These are phyloP conservation scores for Candida sanyaensis DNA, from an alignment of 1,139 yeast genomes.

Conservation along the genomic window DNA sequence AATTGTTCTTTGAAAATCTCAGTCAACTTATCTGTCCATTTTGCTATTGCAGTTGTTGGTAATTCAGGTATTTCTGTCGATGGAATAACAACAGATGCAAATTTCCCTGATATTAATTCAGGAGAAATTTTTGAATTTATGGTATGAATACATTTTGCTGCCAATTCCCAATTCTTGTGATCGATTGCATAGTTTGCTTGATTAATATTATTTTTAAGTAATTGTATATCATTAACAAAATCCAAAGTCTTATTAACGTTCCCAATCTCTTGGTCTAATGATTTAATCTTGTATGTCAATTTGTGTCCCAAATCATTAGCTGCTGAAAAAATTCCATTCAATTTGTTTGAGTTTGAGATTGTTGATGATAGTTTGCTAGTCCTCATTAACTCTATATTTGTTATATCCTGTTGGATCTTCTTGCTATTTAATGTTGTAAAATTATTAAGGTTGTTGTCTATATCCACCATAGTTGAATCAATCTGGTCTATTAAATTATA, in stretches of 20 bases:
- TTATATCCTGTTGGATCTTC: conserved; percentile 37
- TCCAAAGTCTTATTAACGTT: conserved; percentile 65
- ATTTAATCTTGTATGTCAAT: conserved; percentile 68
- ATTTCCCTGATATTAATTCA: conserved; percentile 59
- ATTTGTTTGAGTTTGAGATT: conserved; percentile 42
- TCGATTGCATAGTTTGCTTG: conserved; percentile 72
- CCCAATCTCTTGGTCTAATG: conserved; percentile 69
- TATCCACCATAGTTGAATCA: conserved; percentile 13
- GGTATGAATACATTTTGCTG: conserved; percentile 62
- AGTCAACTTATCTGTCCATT: conserved; percentile 62
- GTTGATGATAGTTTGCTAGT: conserved; percentile 42
- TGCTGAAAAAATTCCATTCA: conserved; percentile 52
- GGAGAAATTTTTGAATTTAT: conserved; percentile 56
- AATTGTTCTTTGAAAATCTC: conserved; percentile 63
- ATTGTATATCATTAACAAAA: conserved; percentile 67
- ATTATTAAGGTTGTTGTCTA: conserved; percentile 25
- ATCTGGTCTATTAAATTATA: conserved; percentile 17
- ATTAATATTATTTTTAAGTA: conserved; percentile 61
- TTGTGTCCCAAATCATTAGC: conserved; percentile 69
- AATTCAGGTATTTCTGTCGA: conserved; percentile 84
- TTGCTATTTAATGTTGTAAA: conserved; percentile 28
- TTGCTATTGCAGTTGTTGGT: conserved; percentile 58
- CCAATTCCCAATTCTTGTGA: conserved; percentile 67
- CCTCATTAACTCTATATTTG: conserved; percentile 38
- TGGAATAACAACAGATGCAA: conserved; percentile 86